Base-by-base conservation (phyloP, 75 land plant species). In the Larix kaempferi region DNA sequence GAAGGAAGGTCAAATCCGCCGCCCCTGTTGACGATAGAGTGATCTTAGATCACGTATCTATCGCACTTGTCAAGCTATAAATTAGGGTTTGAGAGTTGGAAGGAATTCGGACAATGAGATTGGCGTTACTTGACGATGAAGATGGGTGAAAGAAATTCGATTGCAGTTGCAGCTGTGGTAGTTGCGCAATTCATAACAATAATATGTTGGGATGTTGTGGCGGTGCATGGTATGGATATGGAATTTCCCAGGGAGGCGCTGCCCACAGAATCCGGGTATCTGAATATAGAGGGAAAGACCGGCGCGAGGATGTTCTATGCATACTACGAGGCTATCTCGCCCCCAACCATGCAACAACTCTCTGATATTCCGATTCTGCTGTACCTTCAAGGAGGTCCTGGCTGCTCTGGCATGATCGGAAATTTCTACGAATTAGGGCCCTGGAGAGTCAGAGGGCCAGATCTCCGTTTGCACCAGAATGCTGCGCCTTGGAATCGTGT, bases 371-470 rank as follows among this genome's bases (percentile, higher is more conserved):
- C 93, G 14, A 78, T 91, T 64, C 74, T 93, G 26, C 77, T 95
- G 58, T 95, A 95, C 95, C 87, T 95, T 73, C 91, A 92, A 71
- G 95, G 95, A 10, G 95, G 95, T 73, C 98, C 98, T 25, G 98
- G 98, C 52, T 93, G 98, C 84, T 95, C 98, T 25, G 88, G 96
- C 75, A 82, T 91, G 89, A 27, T 85, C 17, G 98, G 91, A 22
- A 92, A 95, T 80, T 84, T 95, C 85, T 82, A 80, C 74, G 95
- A 92, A 83, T 76, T 95, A 22, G 98, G 98, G n/a, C 39, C 98
- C 95, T 95, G 90, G 92, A 81, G 84, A 25, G 72, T 90, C 12
- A 35, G 27, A 33, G n/a, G n/a, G n/a, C 33, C 72, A 33, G 80
- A 73, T 41, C 65, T 59, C 41, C 59, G 61, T 57, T 56, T 79